Evolutionary conservation across 257 asterid genomes (phyloP).

Genomic region (Salvia hispanica): DNA sequence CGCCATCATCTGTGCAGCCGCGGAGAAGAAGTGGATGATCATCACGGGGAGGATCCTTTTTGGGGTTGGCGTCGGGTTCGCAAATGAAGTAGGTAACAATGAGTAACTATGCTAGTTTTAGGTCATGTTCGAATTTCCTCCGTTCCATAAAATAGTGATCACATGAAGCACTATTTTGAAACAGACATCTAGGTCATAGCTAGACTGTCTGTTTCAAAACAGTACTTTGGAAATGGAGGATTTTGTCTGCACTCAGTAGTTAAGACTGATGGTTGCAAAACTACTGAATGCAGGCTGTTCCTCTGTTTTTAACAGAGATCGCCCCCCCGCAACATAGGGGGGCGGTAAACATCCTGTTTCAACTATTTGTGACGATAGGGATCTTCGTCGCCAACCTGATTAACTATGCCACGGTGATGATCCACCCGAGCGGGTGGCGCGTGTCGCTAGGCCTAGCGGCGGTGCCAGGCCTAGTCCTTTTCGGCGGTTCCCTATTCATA

Average conservation of each 20-base stretch:
- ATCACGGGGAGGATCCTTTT: constrained; percentile 70
- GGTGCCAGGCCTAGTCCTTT: constrained; percentile 67
- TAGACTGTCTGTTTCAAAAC: background rate
- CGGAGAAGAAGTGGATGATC: constrained; percentile 46
- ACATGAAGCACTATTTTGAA: no score
- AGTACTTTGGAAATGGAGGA: background rate
- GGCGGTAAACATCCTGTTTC: constrained; percentile 80
- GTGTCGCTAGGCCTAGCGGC: constrained; percentile 85
- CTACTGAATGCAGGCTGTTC: constrained; percentile 64
- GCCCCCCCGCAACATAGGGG: constrained; percentile 77
- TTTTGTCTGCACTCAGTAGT: background rate
- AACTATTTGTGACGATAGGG: constrained; percentile 75
- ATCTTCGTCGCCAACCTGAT: constrained; percentile 66
- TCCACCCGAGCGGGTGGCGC: constrained; percentile 81
- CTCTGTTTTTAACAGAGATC: constrained; percentile 71
- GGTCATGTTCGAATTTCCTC: background rate
- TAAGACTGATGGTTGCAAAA: background rate
- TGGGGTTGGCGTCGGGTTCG: constrained; percentile 85
- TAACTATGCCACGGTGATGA: constrained; percentile 49
- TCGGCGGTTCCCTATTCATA: constrained; percentile 66
- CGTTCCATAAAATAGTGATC: no score
- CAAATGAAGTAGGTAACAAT: constrained; percentile 63
- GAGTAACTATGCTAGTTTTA: background rate
- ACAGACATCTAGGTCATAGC: no score
- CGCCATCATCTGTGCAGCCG: constrained; percentile 48